Evolutionary conservation across 2,329 filamentous ascomycete genomes (phyloP), one percentile per base, ranked within the genome.

Genomic region (Penicillium nordicum): DNA sequence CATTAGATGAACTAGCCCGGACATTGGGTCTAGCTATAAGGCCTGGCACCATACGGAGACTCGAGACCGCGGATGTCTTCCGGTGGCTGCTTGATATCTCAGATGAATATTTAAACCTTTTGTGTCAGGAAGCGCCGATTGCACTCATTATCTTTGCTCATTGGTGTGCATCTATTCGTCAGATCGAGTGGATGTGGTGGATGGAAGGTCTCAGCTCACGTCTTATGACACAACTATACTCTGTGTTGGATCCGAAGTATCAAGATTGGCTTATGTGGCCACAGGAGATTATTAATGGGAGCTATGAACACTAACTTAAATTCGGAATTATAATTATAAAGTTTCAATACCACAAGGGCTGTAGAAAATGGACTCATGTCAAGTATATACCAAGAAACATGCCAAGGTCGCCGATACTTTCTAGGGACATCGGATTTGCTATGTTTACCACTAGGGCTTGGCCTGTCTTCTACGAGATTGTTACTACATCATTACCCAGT

Each of bases 121-220:
- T 64, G 2, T 27, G 45, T 0, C 45, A 52, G 30, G 43, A 57
- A 41, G 40, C 34, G 3, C 54, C 60, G 1, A 38, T 62, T 25
- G 60, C 61, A 5, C 36, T 63, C 6, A 40, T 63, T 8, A 57
- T 63, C 11, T 50, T 63, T 21, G 60, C 37, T 14, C 56, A 63
- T 45, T 63, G 60, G 46, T 63, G 62, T n/a, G 51, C 51, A 3
- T 41, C 52, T 4, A 25, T 63, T 11, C 53, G 53, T 11, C 60
- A 59, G 18, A 25, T 63, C n/a, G 60, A 63, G 37, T 63, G 62
- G 58, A 59, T 63, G 56, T 63, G 60, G 62, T 63, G 58, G 47
- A 49, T 63, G 58, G 57, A 63, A 16, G 60, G 60, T 10, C 48
- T 57, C 21, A 59, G 62, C 43, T 40, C 41, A 16, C 58, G 56